Conservation (phyloP, 2,329 filamentous ascomycete genomes). For the Teratosphaeria zuluensis region DNA sequence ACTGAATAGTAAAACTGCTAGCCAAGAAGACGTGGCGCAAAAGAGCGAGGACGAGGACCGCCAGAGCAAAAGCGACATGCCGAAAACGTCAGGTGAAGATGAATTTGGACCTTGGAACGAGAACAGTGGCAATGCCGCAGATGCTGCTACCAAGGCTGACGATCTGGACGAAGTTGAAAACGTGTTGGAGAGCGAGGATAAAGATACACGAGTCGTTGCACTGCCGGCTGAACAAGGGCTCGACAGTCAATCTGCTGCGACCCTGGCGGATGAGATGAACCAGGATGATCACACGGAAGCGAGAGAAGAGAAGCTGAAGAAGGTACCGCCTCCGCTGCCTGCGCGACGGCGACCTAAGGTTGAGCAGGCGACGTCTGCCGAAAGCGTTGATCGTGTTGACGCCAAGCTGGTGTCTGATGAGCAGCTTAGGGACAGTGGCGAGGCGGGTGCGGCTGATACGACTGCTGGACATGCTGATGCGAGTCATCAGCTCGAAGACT, state of each 20-base stretch:
- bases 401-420: neutral
- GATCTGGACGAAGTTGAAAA: neutral
- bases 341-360: neutral
- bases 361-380: neutral
- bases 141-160: neutral
- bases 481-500: neutral
- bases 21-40: neutral
- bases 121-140: conserved; percentile 8
- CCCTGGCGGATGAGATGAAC: neutral
- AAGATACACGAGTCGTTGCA: neutral
- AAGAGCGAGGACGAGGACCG: too few relatives aligned
- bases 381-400: neutral
- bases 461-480: neutral
- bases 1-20: neutral
- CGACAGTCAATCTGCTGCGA: neutral
- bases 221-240: neutral
- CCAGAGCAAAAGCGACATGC: neutral
- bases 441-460: neutral
- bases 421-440: neutral
- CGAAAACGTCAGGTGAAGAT: neutral
- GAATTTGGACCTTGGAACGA: conserved; percentile 19
- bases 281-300: neutral
- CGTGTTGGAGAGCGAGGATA: neutral
- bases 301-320: neutral
- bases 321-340: conserved; percentile 1